Percentiles rank a stretch among this genome's conserved stretches.
These are phyloP conservation scores for Hygrocybe punicea DNA, from an alignment of 768 basidiomycete species.

Conservation along the genomic window DNA sequence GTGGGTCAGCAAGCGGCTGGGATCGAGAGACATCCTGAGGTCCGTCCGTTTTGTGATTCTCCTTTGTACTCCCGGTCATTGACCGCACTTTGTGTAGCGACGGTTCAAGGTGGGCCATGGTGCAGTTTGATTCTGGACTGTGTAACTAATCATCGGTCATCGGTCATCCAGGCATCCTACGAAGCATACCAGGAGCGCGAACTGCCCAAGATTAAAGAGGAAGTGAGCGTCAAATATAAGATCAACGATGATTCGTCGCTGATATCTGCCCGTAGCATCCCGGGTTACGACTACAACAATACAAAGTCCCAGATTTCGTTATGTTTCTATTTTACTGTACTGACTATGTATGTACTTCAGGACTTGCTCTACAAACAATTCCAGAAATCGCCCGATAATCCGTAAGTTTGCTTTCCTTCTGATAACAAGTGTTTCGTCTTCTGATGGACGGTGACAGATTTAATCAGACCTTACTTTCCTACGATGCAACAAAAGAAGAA, in stretches of 20 bases:
- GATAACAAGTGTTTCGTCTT: not conserved
- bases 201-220: constrained; percentile 69
- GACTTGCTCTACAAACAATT: constrained; percentile 91
- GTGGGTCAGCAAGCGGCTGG: constrained; percentile 82
- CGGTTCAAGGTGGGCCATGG: constrained; percentile 69
- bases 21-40: constrained; percentile 91
- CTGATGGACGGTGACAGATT: constrained; percentile 47
- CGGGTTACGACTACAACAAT: constrained; percentile 87
- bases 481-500: constrained; percentile 86
- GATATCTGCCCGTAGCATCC: constrained; percentile 56
- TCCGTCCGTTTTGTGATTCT: constrained; percentile 31
- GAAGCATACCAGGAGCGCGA: constrained; percentile 88
- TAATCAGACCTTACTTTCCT: constrained; percentile 75
- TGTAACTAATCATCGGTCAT: not conserved
- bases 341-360: constrained; percentile 39
- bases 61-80: constrained; percentile 15
- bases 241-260: constrained; percentile 10
- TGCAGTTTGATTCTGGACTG: not conserved
- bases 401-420: constrained; percentile 53
- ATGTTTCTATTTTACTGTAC: not conserved
- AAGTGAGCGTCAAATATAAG: constrained; percentile 49
- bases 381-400: constrained; percentile 94
- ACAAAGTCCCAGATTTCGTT: constrained; percentile 52
- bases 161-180: constrained; percentile 63
- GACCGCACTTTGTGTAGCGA: constrained; percentile 46